A percentile compares a stretch with the other conserved stretches of the same genome.
phyloP scores from a whole-genome alignment of 2,329 filamentous ascomycete species.

The Aspergillus floridensis region DNA sequence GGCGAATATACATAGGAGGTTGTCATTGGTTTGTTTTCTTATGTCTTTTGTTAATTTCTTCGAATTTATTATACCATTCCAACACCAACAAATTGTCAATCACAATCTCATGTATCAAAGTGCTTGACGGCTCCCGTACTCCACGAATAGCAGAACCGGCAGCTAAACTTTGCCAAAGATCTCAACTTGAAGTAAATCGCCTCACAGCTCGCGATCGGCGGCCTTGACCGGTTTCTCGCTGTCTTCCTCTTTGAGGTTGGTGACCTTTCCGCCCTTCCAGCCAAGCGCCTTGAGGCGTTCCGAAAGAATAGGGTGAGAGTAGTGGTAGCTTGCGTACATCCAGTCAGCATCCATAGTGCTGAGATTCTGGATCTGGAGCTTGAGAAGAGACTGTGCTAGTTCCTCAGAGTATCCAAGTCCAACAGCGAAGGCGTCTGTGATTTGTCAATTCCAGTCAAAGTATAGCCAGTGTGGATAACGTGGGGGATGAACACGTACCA shows the following conservation, averaged over 20 bases:
- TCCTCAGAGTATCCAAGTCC: conserved; percentile 79
- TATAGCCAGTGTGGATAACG: conserved; percentile 5
- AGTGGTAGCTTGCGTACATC: conserved; percentile 98
- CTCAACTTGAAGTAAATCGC: not conserved
- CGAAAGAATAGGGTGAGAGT: conserved; percentile 92
- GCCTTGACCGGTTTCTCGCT: conserved; percentile 64
- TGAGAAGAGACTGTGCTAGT: conserved; percentile 84
- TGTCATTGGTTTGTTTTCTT: conserved; percentile 3
- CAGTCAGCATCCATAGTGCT: conserved; percentile 98
- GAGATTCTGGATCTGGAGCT: conserved; percentile 96
- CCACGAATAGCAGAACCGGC: conserved; percentile 5
- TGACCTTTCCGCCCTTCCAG: conserved; percentile 65
- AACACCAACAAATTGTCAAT: too few relatives aligned
- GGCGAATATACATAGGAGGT: conserved; percentile 2
- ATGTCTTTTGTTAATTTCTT: conserved; percentile 17
- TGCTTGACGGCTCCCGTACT: conserved; percentile 1
- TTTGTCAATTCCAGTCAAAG: conserved; percentile 16
- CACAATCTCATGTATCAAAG: not conserved
- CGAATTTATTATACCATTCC: not conserved
- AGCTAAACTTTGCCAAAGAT: not conserved
- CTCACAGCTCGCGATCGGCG: conserved; percentile 71
- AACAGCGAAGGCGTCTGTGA: conserved; percentile 73
- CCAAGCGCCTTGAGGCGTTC: conserved; percentile 88
- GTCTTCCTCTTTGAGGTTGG: conserved; percentile 51
- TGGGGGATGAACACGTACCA: conserved; percentile 47